Base-by-base conservation (phyloP, 257 asterid species). In the Rhazya stricta region DNA sequence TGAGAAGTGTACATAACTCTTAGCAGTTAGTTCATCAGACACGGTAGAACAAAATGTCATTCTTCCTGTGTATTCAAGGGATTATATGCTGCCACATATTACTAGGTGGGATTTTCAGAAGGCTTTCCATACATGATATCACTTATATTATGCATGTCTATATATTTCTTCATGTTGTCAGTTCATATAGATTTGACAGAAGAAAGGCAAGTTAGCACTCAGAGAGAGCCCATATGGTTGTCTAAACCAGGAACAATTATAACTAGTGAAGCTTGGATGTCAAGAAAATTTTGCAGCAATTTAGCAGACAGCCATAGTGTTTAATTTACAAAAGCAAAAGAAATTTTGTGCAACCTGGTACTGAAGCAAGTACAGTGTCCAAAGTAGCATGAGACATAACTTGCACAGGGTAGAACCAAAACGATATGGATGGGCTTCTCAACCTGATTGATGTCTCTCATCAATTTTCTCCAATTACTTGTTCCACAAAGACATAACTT, bases 271-370 rank as follows among this genome's bases (percentile, higher is more conserved):
- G 57, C 39, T 21, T 70, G 21, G 23, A 70, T 15, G 6, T 15
- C 5, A 30, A 48, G 46, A 29, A 70, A 48, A 42, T 51, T 71
- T 50, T 69, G 23, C 16, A 16, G 74, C 60, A 69, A 45, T 6
- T 69, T 45, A 16, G 18, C 41, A 69, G 58, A 69, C 27, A 45
- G 18, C 60, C 1, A 6, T 9, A 27, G 25, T 36, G 43, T 32
- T 50, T 50, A 19, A 50, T 70, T 53, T 71, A 53, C 67, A 53
- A 53, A n/a, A n/a, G 36, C 67, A 72, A 51, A n/a, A 53, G 48
- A 36, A 34, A 50, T 48, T 48, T 48, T 30, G 62, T 19, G 37
- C 30, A 18, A 65, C 75, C 63, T 21, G 34, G 25, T 21, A 19
- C 16, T 30, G 74, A 51, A 51, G 34, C 53, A 54, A 23, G 16